Evolutionary conservation across 495 filamentous ascomycete genomes (phyloP).

Genomic region (Podospora fimiseda): DNA sequence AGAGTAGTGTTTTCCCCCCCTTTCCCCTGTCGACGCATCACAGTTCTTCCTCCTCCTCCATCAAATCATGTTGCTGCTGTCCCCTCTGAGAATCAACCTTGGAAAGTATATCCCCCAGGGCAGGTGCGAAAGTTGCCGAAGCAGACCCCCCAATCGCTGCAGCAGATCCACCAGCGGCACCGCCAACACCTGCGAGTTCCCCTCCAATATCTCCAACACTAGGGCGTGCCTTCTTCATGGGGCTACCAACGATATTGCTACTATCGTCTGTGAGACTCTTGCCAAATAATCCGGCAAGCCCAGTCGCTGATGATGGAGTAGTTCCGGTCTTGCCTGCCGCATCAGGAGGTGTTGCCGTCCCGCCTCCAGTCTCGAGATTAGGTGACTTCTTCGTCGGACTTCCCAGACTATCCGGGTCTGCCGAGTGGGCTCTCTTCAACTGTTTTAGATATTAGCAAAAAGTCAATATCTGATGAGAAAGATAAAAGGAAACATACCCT

Average conservation of each 20-base stretch:
- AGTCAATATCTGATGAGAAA: too few species aligned
- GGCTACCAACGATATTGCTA: conserved; percentile 59
- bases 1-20: too few species aligned
- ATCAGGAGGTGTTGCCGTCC: conserved; percentile 33
- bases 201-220: conserved; percentile 45
- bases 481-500: conserved; percentile 54
- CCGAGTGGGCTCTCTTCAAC: conserved; percentile 94
- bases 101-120: conserved; percentile 40
- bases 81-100: conserved; percentile 39
- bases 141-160: neutral
- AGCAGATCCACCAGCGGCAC: too few species aligned
- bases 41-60: neutral
- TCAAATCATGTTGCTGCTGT: too few species aligned
- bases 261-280: conserved; percentile 34
- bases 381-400: conserved; percentile 37
- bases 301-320: conserved; percentile 12
- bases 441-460: too few species aligned
- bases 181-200: neutral
- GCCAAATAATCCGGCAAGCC: conserved; percentile 29
- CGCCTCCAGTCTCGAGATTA: too few species aligned
- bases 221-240: conserved; percentile 75
- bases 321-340: conserved; percentile 21
- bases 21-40: neutral
- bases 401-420: conserved; percentile 57
- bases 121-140: conserved; percentile 41